Evolutionary conservation across 2,329 filamentous ascomycete genomes (phyloP).

Genomic region (Reticulascus tulasneorum): DNA sequence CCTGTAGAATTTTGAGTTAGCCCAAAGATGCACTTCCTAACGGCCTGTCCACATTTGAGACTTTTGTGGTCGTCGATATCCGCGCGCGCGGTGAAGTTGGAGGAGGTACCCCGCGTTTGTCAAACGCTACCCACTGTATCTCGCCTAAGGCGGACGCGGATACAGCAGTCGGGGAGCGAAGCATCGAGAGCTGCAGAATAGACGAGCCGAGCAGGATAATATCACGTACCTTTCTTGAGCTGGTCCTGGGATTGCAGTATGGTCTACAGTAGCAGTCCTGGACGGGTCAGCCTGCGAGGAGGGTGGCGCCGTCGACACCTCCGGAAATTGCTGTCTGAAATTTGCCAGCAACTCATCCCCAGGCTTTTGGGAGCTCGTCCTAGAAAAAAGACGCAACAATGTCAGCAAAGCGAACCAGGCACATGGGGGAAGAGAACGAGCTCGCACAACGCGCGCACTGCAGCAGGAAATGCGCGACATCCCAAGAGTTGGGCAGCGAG

Average conservation of each 20-base stretch:
- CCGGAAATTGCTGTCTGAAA: slow-evolving; percentile 80
- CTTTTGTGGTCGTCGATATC: too few relatives aligned
- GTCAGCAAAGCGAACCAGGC: slow-evolving; percentile 9
- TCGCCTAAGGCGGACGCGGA: slow-evolving; percentile 2
- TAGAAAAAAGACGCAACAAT: slow-evolving; percentile 25
- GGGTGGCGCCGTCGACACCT: slow-evolving; percentile 58
- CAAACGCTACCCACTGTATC: slow-evolving; percentile 7
- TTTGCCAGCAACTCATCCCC: slow-evolving; percentile 77
- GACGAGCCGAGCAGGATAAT: not conserved
- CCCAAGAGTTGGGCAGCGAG: slow-evolving; percentile 8
- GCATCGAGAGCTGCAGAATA: not conserved
- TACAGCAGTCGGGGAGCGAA: not conserved
- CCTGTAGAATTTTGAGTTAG: too few relatives aligned
- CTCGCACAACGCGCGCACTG: slow-evolving; percentile 6
- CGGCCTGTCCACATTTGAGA: too few relatives aligned
- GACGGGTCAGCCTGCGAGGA: slow-evolving; percentile 35
- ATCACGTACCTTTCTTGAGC: slow-evolving; percentile 11
- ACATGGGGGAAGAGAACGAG: slow-evolving; percentile 3
- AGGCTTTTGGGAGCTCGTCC: slow-evolving; percentile 79
- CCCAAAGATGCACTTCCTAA: too few relatives aligned
- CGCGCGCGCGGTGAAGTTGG: too few relatives aligned
- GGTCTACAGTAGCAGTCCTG: slow-evolving; percentile 26
- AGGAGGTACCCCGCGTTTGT: slow-evolving; percentile 9
- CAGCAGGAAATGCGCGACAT: slow-evolving; percentile 2
- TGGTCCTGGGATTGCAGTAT: slow-evolving; percentile 14